A percentile compares a stretch with the other conserved stretches of the same genome.
Evolutionary conservation across 495 filamentous ascomycete genomes (phyloP).

Genomic region (Penicillium riverlandense): DNA sequence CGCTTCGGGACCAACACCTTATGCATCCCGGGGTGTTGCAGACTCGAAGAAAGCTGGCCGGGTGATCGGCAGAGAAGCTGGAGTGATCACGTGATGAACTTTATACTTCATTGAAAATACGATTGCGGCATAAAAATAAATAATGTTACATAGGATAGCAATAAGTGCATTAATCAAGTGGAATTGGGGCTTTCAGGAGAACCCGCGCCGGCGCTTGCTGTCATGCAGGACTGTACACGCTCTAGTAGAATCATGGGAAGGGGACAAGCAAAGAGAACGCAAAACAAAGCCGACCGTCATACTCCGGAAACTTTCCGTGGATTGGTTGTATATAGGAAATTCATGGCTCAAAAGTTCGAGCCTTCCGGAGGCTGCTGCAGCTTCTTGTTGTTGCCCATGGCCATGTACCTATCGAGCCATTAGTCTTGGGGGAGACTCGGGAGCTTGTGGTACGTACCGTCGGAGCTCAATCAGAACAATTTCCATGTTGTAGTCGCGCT

Average conservation of each 20-base stretch:
- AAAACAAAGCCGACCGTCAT: conserved; percentile 23
- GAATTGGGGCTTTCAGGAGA: conserved; percentile 15
- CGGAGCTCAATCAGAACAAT: conserved; percentile 85
- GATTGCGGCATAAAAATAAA: not conserved
- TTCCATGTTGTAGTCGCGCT: conserved; percentile 84
- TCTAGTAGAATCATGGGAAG: conserved; percentile 21
- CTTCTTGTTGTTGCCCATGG: conserved; percentile 88
- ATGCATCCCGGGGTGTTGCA: conserved; percentile 24
- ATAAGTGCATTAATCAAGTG: not conserved
- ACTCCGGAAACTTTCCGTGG: conserved; percentile 21
- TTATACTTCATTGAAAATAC: no score
- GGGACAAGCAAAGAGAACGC: conserved; percentile 18
- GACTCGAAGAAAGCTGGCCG: not conserved
- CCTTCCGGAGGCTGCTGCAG: conserved; percentile 90
- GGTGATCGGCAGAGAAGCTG: not conserved
- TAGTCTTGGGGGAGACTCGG: conserved; percentile 1
- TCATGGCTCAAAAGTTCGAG: conserved; percentile 51
- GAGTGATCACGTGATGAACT: not conserved
- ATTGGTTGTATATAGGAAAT: conserved; percentile 8
- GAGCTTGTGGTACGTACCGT: conserved; percentile 40
- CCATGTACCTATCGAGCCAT: conserved; percentile 68
- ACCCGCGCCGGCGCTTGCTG: conserved; percentile 28
- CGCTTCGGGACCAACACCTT: conserved; percentile 37
- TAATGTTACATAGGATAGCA: not conserved
- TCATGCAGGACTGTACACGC: conserved; percentile 39